Evolutionary conservation across 331 rosid species (phyloP), one percentile per base, ranked within the genome.

Genomic region (Saraca asoca): DNA sequence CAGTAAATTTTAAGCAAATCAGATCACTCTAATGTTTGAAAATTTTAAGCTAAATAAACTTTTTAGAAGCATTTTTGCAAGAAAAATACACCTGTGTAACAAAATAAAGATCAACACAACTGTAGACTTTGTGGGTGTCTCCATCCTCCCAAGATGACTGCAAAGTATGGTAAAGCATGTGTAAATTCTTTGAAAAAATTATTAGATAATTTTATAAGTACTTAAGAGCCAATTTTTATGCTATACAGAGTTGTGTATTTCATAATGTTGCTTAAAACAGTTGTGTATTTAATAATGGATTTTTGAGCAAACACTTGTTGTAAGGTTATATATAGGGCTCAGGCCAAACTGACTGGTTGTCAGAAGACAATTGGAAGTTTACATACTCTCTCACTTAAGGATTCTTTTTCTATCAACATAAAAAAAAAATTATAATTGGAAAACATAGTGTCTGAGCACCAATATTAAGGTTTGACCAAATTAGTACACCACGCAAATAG

Each of bases 71-170:
- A 45, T 41, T 70, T 48, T 24, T n/a, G 29, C 37, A 16, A 15
- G 66, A 44, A 66, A 35, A 50, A 43, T 20, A 44, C 81, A 93
- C 98, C 98, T 93, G 98, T 14, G 95, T 62, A 67, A 93, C 95
- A 75, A 93, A 93, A 82, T 87, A 93, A 46, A 93, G 82, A 81
- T 93, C 97, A 17, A 90, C 71, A 14, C 97, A 93, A 69, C 97
- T 87, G 54, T 76, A 84, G 48, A 63, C 81, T 79, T 79, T 90
- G 49, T 14, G 72, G 42, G 95, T 82, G 12, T 87, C 95, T 66
- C 84, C 90, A 68, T 93, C 96, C 71, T 85, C 91, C 69, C 62
- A 75, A 60, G 97, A 87, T 7, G 98, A 93, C 98, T 93, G 96
- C 88, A 85, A 73, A 70, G 50, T 37, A 75, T 52, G 62, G 66